Conservation (phyloP, 257 asterid species). For the Penstemon davidsonii region DNA sequence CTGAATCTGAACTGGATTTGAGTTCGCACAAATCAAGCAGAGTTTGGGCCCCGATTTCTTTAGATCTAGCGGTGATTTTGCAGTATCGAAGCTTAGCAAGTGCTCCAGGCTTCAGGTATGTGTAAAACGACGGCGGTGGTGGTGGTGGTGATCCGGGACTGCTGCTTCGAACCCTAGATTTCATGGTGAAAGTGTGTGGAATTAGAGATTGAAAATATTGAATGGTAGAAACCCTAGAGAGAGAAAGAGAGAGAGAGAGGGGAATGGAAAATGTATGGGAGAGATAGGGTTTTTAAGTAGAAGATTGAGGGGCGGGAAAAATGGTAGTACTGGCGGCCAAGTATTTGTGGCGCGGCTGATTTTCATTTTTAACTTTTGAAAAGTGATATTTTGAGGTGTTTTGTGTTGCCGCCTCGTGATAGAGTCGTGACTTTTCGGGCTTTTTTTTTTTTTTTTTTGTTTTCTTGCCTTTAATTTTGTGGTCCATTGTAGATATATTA, state of each 20-base stretch:
- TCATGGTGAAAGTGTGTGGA: conserved; percentile 23
- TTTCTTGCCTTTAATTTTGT: neutral
- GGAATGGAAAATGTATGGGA: neutral
- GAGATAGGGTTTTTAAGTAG: conserved; percentile 27
- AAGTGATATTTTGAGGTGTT: neutral
- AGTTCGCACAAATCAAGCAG: conserved; percentile 29
- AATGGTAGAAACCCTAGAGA: conserved; percentile 34
- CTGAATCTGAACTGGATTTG: conserved; percentile 22
- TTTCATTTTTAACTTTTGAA: conserved; percentile 22
- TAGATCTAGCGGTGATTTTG: conserved; percentile 47
- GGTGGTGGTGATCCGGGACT: conserved; percentile 7
- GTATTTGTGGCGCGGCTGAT: conserved; percentile 23
- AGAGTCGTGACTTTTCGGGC: neutral
- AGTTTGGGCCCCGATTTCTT: conserved; percentile 23
- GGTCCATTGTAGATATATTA: neutral
- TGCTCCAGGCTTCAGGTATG: conserved; percentile 56
- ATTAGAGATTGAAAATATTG: conserved; percentile 1
- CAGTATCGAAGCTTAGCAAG: conserved; percentile 50
- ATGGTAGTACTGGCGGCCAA: conserved; percentile 9
- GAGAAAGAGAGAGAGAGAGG: conserved; percentile 3
- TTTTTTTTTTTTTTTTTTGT: neutral
- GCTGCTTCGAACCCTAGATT: conserved; percentile 30
- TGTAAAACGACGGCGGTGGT: conserved; percentile 27
- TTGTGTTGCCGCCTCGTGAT: conserved; percentile 24
- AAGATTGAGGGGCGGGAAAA: conserved; percentile 41